Base-by-base conservation (phyloP, 106 monocot species). In the Dioscorea alata region DNA sequence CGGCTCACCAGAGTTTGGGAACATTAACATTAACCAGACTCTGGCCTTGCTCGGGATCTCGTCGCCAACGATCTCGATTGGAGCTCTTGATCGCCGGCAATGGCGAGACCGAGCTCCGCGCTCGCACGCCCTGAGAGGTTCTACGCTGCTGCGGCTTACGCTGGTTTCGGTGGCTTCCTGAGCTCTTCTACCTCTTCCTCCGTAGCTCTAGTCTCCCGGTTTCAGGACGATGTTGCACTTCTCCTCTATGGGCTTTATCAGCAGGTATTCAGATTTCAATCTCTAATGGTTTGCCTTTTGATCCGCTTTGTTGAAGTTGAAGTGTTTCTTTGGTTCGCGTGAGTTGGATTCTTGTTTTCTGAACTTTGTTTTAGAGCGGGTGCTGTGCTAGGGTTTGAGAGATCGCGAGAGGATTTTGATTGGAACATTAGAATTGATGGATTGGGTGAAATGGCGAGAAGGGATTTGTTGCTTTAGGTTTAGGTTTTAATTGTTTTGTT, bases 131-230 rank as follows among this genome's bases (percentile, higher is more conserved):
- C 87, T 22, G 87, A 83, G 28, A 63, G 77, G 49, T 87, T 87
- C 72, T 74, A 75, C 68, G 83, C 87, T n/a, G 87, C 87, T n/a
- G 83, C 87, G 8, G 66, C 80, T 16, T 87, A 77, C 74, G 83
- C 71, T 14, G 87, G 87, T 12, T 78, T 83, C 69, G 75, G 74
- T 57, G 77, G 71, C 49, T 67, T 73, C n/a, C 24, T 25, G 42
- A 20, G 5, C 16, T 53, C 49, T 33, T 51, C n/a, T n/a, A n/a
- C 68, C 23, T 23, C 35, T 28, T 25, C 59, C 73, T 13, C 68
- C 60, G 62, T 13, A 4, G 56, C 53, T 57, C 42, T 33, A 65
- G 34, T 73, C 73, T 82, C 86, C 22, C 69, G 58, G 49, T 87
- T 87, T 73, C 66, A 68, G 62, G 83, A 78, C 68, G 87, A 87